These are phyloP conservation scores for Hericium erinaceus DNA, from an alignment of 768 basidiomycete species.

Conservation along the genomic window DNA sequence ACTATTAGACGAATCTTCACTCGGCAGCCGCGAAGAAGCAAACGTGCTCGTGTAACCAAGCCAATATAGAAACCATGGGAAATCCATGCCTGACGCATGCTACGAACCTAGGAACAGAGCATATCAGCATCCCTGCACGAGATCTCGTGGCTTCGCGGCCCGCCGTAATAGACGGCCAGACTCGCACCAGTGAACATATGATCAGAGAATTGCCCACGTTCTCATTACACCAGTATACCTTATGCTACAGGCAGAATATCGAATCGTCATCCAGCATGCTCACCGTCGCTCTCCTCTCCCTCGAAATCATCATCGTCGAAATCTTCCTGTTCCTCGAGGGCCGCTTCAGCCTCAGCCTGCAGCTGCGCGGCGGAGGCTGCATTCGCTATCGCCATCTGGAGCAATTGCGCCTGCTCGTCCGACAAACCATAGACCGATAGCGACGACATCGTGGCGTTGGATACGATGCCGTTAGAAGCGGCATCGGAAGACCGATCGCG, in stretches of 20 bases:
- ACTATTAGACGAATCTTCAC: background rate
- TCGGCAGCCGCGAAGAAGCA: background rate
- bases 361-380: slow-evolving; percentile 69
- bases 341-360: slow-evolving; percentile 72
- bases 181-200: too few species aligned
- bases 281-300: background rate
- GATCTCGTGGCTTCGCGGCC: too few species aligned
- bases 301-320: slow-evolving; percentile 38
- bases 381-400: slow-evolving; percentile 67
- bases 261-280: background rate
- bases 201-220: too few species aligned
- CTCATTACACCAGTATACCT: too few species aligned
- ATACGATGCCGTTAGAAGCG: too few species aligned
- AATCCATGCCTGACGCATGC: background rate
- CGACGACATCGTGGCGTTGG: slow-evolving; percentile 15
- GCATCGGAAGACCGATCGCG: background rate
- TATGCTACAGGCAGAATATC: too few species aligned
- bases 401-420: slow-evolving; percentile 57
- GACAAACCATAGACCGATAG: slow-evolving; percentile 65
- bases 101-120: too few species aligned
- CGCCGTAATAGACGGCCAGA: too few species aligned
- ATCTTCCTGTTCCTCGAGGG: slow-evolving; percentile 62
- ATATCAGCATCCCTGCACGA: too few species aligned
- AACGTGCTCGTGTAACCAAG: background rate
- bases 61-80: background rate